Conservation (phyloP, 1,284 basidiomycete genomes). For the Leccinum griseonigrum region DNA sequence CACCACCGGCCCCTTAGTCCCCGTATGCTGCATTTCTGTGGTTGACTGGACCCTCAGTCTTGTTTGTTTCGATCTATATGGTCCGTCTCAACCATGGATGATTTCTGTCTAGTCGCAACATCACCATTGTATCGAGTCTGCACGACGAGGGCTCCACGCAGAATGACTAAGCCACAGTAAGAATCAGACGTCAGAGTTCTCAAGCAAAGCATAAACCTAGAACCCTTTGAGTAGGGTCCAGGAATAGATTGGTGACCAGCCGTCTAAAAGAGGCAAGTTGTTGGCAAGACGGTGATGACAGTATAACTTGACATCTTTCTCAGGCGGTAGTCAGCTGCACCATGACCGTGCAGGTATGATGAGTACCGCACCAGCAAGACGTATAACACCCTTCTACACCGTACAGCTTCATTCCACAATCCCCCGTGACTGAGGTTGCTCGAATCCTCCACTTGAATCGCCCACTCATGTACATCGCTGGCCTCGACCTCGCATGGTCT, state of each 20-base stretch:
- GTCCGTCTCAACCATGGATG: neutral
- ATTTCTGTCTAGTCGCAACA: neutral
- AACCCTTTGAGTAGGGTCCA: no score
- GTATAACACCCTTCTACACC: neutral
- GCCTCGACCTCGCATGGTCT: conserved; percentile 13
- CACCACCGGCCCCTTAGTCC: no score
- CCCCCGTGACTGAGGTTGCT: neutral
- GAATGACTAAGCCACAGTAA: no score
- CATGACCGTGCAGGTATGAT: neutral
- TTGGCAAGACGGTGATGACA: no score
- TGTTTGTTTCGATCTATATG: neutral
- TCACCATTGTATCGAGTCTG: neutral
- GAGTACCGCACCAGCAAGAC: conserved; percentile 4
- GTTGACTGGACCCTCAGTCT: neutral
- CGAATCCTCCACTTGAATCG: neutral
- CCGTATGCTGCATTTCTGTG: no score
- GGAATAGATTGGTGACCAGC: no score
- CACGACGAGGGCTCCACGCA: neutral
- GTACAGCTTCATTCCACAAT: neutral
- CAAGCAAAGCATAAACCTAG: no score
- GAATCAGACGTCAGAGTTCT: no score
- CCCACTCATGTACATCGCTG: conserved; percentile 21
- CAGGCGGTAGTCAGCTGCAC: neutral
- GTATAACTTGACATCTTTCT: neutral
- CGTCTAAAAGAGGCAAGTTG: no score